These are phyloP conservation scores for Myrica gale DNA, from an alignment of 306 rosid genomes.

Conservation along the genomic window DNA sequence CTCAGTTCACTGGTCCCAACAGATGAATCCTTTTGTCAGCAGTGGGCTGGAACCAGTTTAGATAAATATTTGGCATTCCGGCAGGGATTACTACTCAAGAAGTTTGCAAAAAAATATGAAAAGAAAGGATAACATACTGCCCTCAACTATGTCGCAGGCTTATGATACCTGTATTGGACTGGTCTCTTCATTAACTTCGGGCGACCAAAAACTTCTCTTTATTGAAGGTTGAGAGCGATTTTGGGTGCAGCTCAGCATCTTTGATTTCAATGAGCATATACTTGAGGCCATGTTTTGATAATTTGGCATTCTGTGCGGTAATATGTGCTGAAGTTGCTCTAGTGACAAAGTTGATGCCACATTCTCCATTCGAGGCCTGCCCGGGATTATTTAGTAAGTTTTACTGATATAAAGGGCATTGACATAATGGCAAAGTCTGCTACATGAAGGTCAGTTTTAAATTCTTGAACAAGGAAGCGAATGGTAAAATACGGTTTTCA, in stretches of 20 bases:
- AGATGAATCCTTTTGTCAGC: constrained; percentile 85
- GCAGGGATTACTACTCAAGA: constrained; percentile 63
- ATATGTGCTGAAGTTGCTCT: constrained; percentile 35
- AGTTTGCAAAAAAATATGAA: constrained; percentile 76
- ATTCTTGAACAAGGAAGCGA: constrained; percentile 9
- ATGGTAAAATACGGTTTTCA: background rate
- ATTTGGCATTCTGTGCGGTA: constrained; percentile 22
- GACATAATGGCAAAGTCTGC: constrained; percentile 10
- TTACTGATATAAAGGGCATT: constrained; percentile 16
- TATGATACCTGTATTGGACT: constrained; percentile 29
- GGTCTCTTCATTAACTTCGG: constrained; percentile 22
- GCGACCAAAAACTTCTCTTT: constrained; percentile 6
- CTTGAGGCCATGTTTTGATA: constrained; percentile 7
- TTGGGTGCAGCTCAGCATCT: constrained; percentile 29
- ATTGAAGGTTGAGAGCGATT: background rate
- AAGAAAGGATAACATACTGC: constrained; percentile 43
- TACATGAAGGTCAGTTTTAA: constrained; percentile 31
- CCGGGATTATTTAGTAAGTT: constrained; percentile 16
- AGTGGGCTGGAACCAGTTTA: constrained; percentile 90
- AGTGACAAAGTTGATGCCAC: constrained; percentile 20
- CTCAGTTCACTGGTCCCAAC: constrained; percentile 85
- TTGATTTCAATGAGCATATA: constrained; percentile 10
- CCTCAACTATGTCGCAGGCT: constrained; percentile 21
- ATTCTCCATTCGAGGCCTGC: constrained; percentile 16
- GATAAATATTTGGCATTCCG: constrained; percentile 84